Evolutionary conservation across 78 protist genomes (phyloP).

Genomic region (Chrysochromulina parva): DNA sequence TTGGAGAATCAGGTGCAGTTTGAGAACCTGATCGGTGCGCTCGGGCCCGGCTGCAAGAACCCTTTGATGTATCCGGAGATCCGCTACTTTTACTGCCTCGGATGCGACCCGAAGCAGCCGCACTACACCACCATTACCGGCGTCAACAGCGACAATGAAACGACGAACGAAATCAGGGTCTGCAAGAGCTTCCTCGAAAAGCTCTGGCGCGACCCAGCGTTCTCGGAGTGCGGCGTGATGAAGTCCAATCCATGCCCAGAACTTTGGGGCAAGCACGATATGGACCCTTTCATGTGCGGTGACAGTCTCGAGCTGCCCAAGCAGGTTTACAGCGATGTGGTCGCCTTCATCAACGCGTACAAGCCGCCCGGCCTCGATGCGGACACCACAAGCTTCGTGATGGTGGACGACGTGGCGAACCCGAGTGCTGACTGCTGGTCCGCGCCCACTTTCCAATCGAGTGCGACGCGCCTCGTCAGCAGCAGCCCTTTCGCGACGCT

Average conservation of each 20-base stretch:
- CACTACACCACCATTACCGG: not conserved
- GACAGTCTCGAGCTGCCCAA: not conserved
- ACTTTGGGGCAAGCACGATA: not conserved
- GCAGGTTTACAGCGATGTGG: too few species aligned
- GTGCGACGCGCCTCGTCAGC: too few species aligned
- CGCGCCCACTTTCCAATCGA: too few species aligned
- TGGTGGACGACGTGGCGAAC: too few species aligned
- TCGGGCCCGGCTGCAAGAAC: constrained; percentile 23
- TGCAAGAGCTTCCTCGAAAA: not conserved
- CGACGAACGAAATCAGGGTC: not conserved
- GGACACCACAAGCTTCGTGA: too few species aligned
- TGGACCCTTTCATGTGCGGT: not conserved
- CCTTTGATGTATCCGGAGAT: constrained; percentile 2
- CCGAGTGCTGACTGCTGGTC: too few species aligned
- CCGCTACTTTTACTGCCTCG: constrained; percentile 25
- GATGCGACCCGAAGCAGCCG: constrained; percentile 14
- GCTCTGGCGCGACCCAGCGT: not conserved
- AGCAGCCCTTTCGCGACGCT: too few species aligned
- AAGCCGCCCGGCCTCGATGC: too few species aligned
- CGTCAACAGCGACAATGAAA: not conserved
- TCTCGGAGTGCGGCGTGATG: not conserved
- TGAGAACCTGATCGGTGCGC: not conserved
- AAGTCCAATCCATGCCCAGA: not conserved
- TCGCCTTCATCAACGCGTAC: too few species aligned
- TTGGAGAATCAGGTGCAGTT: constrained; percentile 12